Evolutionary conservation across 345 rosid species (phyloP), one percentile per base, ranked within the genome.

Genomic region (Capsella bursapastoris): DNA sequence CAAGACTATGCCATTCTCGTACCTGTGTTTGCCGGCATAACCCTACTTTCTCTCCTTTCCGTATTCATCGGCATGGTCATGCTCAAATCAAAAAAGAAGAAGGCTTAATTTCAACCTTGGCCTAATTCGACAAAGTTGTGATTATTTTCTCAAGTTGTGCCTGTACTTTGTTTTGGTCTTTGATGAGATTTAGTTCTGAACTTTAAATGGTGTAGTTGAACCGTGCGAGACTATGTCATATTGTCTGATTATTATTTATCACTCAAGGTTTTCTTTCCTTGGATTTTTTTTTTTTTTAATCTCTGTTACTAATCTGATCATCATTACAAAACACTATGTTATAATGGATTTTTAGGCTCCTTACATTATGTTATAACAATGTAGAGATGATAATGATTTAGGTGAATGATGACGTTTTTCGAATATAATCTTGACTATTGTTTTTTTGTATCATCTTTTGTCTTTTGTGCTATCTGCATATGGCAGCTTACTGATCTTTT

Each of bases 51-150:
- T 71, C 82, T 90, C 74, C 75, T 90, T 73, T 83, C 83, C 57
- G 64, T 91, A 29, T 94, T 91, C 81, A 75, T 90, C 35, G 97
- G 97, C 53, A 61, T 84, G 12, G 96, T 95, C 81, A 88, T 82
- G 83, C 87, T 89, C 76, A 89, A 95, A 66, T 86, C 97, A 43
- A 91, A 91, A 74, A 88, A 83, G 89, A 91, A 94, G 89, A 90
- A 84, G 78, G 85, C 90, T 29, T 87, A 72, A 84, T 56, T 50
- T 51, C 64, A 56, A 62, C 35, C 13, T 55, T 62, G 7, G 48
- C 27, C 5, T 22, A 22, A 22, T 41, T 61, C n/a, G 59, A 68
- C 49, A 49, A 58, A 22, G 13, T 35, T 58, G 4, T 55, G 51
- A 12, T 15, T 44, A 68, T 45, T 73, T 51, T 51, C 49, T 48